Conservation (phyloP, 2,329 filamentous ascomycete genomes). For the Cordyceps tenuipes region DNA sequence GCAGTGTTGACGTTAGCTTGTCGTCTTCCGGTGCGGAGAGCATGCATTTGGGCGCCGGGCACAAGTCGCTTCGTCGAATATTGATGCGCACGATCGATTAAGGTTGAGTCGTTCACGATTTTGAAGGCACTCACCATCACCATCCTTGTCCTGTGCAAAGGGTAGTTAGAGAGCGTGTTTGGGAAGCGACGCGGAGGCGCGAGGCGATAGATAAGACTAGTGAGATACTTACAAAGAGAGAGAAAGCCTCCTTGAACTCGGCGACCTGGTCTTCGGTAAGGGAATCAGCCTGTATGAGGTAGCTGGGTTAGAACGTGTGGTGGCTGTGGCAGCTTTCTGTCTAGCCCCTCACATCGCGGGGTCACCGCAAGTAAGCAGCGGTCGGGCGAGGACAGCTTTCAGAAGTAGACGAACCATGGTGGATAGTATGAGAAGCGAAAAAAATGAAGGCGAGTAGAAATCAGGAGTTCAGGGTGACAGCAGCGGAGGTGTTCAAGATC, state of each 20-base stretch:
- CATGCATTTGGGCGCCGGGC: neutral
- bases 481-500: neutral
- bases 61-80: neutral
- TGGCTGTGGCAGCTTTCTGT: slow-evolving; percentile 6
- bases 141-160: slow-evolving; percentile 68
- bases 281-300: slow-evolving; percentile 69
- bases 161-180: slow-evolving; percentile 19
- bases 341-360: slow-evolving; percentile 22
- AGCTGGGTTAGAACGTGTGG: slow-evolving; percentile 17
- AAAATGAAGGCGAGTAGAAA: slow-evolving; percentile 1
- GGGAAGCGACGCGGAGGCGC: neutral
- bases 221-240: slow-evolving; percentile 78
- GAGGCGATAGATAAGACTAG: neutral
- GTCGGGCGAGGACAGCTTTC: neutral
- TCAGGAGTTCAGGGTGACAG: neutral
- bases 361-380: slow-evolving; percentile 4
- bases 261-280: slow-evolving; percentile 99
- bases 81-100: neutral
- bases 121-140: slow-evolving; percentile 65
- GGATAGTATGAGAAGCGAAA: neutral
- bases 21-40: neutral
- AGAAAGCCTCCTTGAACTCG: slow-evolving; percentile 99
- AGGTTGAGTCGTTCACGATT: neutral
- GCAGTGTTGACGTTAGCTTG: slow-evolving; percentile 12
- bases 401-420: slow-evolving; percentile 6